phyloP scores from a whole-genome alignment of 2,329 filamentous ascomycete genomes.

The Paecilomyces fulvus region DNA sequence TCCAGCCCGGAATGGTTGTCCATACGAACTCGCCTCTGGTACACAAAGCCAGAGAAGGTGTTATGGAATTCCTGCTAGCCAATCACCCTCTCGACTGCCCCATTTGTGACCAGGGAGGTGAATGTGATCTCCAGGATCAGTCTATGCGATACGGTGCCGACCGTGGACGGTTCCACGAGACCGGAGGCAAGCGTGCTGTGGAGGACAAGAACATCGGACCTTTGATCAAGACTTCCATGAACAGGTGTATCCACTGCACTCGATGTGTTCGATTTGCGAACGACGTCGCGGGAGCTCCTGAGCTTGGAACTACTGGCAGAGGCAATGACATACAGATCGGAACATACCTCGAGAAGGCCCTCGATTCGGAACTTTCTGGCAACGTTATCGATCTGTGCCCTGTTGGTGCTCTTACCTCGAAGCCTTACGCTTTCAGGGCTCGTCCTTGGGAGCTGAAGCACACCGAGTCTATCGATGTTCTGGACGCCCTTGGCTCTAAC shows the following conservation, averaged over 20 bases:
- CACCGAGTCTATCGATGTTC: conserved; percentile 89
- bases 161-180: conserved; percentile 91
- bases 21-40: conserved; percentile 95
- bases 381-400: conserved; percentile 98
- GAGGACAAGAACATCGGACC: conserved; percentile 99
- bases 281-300: conserved; percentile 89
- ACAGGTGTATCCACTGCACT: conserved; percentile 98
- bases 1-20: conserved; percentile 97
- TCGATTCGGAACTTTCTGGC: conserved; percentile 89
- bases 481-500: conserved; percentile 87
- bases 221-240: conserved; percentile 99
- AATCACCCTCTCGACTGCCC: conserved; percentile 96
- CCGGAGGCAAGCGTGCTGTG: conserved; percentile 90
- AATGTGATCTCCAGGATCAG: conserved; percentile 98
- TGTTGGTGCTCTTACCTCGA: conserved; percentile 90
- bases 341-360: conserved; percentile 89
- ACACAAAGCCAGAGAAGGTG: conserved; percentile 96
- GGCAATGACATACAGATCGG: conserved; percentile 98
- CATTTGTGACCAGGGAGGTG: conserved; percentile 96
- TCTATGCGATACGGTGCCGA: conserved; percentile 98
- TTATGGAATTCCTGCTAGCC: conserved; percentile 96
- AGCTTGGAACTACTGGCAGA: conserved; percentile 87
- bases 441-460: conserved; percentile 96
- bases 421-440: conserved; percentile 95
- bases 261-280: conserved; percentile 97